Conservation (phyloP, 768 basidiomycete species). For the Tulasnella sp. region DNA sequence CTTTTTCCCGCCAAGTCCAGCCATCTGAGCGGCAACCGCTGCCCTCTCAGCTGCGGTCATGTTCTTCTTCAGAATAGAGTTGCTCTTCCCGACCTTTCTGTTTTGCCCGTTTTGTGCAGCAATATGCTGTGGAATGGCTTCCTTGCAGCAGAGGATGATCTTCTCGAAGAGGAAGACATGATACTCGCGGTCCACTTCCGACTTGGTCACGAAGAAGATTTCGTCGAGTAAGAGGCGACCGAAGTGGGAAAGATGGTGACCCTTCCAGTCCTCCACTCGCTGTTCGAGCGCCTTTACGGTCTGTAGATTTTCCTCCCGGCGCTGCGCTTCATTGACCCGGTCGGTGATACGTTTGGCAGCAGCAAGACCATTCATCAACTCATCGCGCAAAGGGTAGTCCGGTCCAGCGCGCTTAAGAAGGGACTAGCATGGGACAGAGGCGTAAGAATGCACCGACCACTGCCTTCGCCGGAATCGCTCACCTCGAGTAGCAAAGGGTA, state of each 20-base stretch:
- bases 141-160: conserved; percentile 98
- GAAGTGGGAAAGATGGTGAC: conserved; percentile 88
- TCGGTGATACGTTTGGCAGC: conserved; percentile 89
- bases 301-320: conserved; percentile 79
- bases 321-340: conserved; percentile 89
- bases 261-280: conserved; percentile 98
- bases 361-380: conserved; percentile 70
- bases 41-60: conserved; percentile 20
- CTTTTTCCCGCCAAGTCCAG: conserved; percentile 47
- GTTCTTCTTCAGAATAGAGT: conserved; percentile 74
- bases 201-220: conserved; percentile 90
- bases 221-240: conserved; percentile 91
- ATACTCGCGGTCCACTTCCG: conserved; percentile 92
- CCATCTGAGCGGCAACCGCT: conserved; percentile 33
- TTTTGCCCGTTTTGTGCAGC: conserved; percentile 27
- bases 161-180: conserved; percentile 98
- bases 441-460: background rate
- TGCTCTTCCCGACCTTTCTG: conserved; percentile 68
- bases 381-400: conserved; percentile 60
- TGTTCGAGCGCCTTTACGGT: conserved; percentile 75
- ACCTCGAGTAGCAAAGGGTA: conserved; percentile 91
- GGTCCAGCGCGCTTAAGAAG: conserved; percentile 53
- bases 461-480: conserved; percentile 25
- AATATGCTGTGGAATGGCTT: conserved; percentile 44
- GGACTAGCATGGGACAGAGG: conserved; percentile 34